Conservation (phyloP, 2,329 filamentous ascomycete species). For the Talaromyces sp. region DNA sequence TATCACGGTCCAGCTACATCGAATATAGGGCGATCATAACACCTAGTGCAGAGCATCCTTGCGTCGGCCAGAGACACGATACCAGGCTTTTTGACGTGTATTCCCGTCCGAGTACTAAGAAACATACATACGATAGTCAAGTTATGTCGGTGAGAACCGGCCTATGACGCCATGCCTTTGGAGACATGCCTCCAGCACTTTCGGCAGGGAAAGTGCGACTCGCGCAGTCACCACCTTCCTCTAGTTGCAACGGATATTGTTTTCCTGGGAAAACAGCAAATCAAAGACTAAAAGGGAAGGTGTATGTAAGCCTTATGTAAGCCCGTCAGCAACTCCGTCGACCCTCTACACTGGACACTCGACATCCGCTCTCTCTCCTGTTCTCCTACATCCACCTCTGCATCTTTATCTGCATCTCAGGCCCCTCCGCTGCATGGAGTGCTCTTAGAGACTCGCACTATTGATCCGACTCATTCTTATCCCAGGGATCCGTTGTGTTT, state of each 20-base stretch:
- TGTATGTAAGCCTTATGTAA: conserved; percentile 1
- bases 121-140: not conserved
- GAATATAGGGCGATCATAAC: not conserved
- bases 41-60: conserved; percentile 6
- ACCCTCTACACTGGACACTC: not conserved
- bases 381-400: not conserved
- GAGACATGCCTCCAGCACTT: not conserved
- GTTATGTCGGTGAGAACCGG: not conserved
- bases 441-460: not conserved
- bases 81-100: not conserved
- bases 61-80: not conserved
- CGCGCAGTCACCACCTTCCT: not conserved
- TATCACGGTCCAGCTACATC: not conserved
- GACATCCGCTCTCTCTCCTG: not conserved
- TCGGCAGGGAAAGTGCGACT: not conserved
- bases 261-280: not conserved
- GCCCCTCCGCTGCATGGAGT: not conserved
- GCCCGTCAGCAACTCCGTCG: not conserved
- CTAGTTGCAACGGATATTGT: not conserved
- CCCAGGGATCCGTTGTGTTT: conserved; percentile 7
- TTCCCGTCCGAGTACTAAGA: not conserved
- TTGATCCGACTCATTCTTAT: conserved; percentile 5
- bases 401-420: conserved; percentile 4
- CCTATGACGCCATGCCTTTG: conserved; percentile 5
- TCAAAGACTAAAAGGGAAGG: not conserved